A percentile compares a stretch with the other conserved stretches of the same genome.
These are phyloP conservation scores for Backusella psychrophila DNA, from an alignment of 192 early-diverging fungal species.

Conservation along the genomic window DNA sequence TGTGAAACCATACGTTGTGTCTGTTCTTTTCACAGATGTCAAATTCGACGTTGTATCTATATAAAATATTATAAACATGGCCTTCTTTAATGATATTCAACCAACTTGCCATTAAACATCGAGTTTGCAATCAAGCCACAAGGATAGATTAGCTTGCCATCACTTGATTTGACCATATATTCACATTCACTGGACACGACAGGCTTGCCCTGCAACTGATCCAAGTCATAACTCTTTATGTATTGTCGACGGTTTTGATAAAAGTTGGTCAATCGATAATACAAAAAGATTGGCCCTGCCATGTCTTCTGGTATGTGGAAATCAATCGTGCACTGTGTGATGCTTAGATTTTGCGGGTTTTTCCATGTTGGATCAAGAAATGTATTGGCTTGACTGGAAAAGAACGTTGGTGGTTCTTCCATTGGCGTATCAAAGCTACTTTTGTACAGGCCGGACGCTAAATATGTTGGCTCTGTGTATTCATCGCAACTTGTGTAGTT, in stretches of 20 bases:
- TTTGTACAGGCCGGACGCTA: constrained; percentile 23
- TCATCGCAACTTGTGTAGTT: constrained; percentile 42
- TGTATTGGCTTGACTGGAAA: constrained; percentile 8
- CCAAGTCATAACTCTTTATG: constrained; percentile 73
- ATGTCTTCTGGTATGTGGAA: constrained; percentile 66
- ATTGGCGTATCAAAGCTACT: not conserved
- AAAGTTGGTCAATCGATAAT: constrained; percentile 94
- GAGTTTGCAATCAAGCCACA: constrained; percentile 93
- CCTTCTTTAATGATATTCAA: not conserved
- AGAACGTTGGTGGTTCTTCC: constrained; percentile 16
- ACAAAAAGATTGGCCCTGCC: constrained; percentile 79
- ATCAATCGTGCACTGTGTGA: constrained; percentile 61
- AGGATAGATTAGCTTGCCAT: constrained; percentile 67
- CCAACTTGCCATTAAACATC: constrained; percentile 71
- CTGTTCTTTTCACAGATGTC: constrained; percentile 3
- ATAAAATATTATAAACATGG: too few relatives aligned
- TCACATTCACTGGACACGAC: constrained; percentile 28
- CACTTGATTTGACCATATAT: constrained; percentile 27
- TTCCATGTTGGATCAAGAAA: constrained; percentile 24
- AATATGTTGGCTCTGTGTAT: constrained; percentile 12
- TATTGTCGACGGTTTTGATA: constrained; percentile 94
- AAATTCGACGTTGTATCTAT: constrained; percentile 32
- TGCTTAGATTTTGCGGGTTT: constrained; percentile 13
- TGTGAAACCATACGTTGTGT: constrained; percentile 53
- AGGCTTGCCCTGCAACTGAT: constrained; percentile 67